Evolutionary conservation across 805 yeast species (phyloP).

Genomic region (Zygotorulaspora florentina): DNA sequence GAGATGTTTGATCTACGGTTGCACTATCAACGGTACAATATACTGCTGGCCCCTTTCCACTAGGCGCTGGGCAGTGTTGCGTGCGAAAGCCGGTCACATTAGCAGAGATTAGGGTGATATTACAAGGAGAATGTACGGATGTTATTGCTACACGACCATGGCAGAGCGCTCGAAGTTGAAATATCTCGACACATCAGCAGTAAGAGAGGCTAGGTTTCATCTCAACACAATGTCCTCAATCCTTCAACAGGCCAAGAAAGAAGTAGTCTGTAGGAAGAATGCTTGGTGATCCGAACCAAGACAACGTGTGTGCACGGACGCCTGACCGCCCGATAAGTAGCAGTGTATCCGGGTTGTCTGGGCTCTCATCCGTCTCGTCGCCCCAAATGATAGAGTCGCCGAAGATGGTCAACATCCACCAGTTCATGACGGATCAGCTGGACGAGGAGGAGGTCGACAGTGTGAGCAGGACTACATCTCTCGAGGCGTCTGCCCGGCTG

Average conservation of each 20-base stretch:
- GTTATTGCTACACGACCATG: background rate
- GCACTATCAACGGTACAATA: too few species aligned
- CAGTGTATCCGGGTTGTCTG: background rate
- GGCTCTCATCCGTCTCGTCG: background rate
- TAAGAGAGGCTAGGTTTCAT: too few species aligned
- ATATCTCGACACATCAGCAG: too few species aligned
- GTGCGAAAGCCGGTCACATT: background rate
- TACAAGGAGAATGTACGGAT: background rate
- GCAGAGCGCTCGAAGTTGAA: background rate
- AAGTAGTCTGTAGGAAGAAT: too few species aligned
- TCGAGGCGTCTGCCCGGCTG: background rate
- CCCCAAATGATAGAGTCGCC: constrained; percentile 21
- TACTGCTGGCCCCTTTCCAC: too few species aligned
- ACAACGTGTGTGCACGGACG: too few species aligned
- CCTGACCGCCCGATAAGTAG: too few species aligned
- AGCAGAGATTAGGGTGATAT: background rate
- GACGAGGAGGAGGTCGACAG: constrained; percentile 1
- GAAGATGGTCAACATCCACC: constrained; percentile 20
- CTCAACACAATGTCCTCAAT: too few species aligned
- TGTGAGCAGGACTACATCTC: background rate
- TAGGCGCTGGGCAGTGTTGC: too few species aligned
- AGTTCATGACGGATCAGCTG: constrained; percentile 7
- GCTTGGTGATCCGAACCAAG: too few species aligned
- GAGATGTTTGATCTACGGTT: too few species aligned
- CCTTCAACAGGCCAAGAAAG: too few species aligned